Evolutionary conservation across 140 eudicot genomes (phyloP).

Genomic region (Oenanthe javanica): DNA sequence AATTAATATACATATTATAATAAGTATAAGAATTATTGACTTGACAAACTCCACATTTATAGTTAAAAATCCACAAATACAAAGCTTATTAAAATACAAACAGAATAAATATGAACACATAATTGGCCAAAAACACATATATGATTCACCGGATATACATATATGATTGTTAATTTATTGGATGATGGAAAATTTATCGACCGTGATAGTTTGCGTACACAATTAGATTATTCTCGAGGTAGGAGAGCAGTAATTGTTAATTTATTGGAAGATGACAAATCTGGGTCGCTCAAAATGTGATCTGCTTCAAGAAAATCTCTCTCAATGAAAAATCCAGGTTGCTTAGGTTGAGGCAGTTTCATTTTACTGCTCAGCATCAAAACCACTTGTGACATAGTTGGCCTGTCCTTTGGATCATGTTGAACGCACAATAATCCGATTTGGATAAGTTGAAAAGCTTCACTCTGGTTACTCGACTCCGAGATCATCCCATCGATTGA

Average conservation of each 20-base stretch:
- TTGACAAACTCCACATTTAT: too few species aligned
- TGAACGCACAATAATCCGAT: constrained; percentile 29
- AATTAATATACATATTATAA: too few species aligned
- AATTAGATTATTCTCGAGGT: neutral
- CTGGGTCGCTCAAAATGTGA: neutral
- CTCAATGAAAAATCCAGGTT: constrained; percentile 23
- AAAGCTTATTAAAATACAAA: too few species aligned
- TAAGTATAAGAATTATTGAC: too few species aligned
- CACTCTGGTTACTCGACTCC: constrained; percentile 1
- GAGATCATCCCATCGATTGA: constrained; percentile 7
- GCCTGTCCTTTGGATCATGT: constrained; percentile 15
- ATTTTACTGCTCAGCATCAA: constrained; percentile 21
- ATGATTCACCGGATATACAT: too few species aligned
- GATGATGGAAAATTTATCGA: too few species aligned
- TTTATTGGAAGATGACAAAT: neutral
- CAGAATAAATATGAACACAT: too few species aligned
- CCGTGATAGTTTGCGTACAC: too few species aligned
- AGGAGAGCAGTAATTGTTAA: neutral
- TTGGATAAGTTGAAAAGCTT: constrained; percentile 19
- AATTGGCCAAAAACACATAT: too few species aligned
- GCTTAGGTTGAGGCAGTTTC: constrained; percentile 15
- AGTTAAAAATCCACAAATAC: too few species aligned
- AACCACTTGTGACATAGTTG: constrained; percentile 24
- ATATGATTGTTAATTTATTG: too few species aligned
- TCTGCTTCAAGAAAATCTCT: constrained; percentile 4